A percentile compares a stretch with the other conserved stretches of the same genome.
phyloP scores from a whole-genome alignment of 345 rosid genomes.

The Turritis glabra region DNA sequence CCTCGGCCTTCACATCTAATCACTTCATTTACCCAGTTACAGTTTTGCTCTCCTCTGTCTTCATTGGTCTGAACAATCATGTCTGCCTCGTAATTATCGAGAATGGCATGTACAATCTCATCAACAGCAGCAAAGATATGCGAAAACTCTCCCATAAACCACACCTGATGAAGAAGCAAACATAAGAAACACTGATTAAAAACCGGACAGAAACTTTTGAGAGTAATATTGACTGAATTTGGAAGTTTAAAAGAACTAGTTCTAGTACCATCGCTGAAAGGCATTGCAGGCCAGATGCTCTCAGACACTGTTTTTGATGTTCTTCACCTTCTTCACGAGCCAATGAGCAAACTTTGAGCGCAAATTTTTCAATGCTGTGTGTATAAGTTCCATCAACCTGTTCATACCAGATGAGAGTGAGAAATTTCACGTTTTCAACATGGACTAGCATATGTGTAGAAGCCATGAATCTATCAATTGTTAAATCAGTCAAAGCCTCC shows the following conservation, averaged over 20 bases:
- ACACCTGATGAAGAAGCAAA: slow-evolving; percentile 56
- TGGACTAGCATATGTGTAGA: background rate
- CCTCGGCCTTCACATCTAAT: slow-evolving; percentile 88
- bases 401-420: slow-evolving; percentile 28
- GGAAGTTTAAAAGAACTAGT: background rate
- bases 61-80: slow-evolving; percentile 44
- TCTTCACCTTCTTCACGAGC: slow-evolving; percentile 59
- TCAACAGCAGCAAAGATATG: slow-evolving; percentile 72
- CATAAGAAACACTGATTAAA: background rate
- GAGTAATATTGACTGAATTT: slow-evolving; percentile 4
- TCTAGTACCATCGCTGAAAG: slow-evolving; percentile 87
- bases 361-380: slow-evolving; percentile 75
- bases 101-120: slow-evolving; percentile 76
- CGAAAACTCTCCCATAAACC: slow-evolving; percentile 89
- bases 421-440: background rate
- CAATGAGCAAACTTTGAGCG: slow-evolving; percentile 65
- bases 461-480: slow-evolving; percentile 14
- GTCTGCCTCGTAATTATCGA: slow-evolving; percentile 78
- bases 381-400: slow-evolving; percentile 83
- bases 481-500: background rate
- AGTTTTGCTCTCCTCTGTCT: slow-evolving; percentile 65
- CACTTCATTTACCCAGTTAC: slow-evolving; percentile 96
- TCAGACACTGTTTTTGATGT: slow-evolving; percentile 45
- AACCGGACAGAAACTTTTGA: background rate
- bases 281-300: slow-evolving; percentile 88